These are phyloP conservation scores for Pleurotus giganteus DNA, from an alignment of 768 basidiomycete species.

Conservation along the genomic window DNA sequence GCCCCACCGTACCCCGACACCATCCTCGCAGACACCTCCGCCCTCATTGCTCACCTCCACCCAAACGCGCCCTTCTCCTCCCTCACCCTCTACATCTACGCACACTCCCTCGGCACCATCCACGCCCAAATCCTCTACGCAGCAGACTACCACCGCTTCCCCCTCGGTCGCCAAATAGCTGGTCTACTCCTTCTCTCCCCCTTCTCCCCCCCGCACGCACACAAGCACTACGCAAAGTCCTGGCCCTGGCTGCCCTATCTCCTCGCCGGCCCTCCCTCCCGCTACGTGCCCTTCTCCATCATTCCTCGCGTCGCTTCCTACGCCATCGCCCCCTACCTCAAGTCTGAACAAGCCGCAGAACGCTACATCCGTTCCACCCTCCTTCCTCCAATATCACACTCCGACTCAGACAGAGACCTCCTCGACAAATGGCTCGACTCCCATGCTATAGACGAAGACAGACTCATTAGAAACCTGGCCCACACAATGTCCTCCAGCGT, in stretches of 20 bases:
- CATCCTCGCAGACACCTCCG: constrained; percentile 41
- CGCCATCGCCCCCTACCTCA: constrained; percentile 31
- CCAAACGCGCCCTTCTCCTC: constrained; percentile 29
- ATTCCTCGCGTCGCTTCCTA: constrained; percentile 29
- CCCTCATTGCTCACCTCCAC: constrained; percentile 49
- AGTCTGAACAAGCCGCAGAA: constrained; percentile 38
- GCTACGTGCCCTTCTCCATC: constrained; percentile 39
- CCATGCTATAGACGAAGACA: constrained; percentile 37
- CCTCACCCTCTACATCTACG: constrained; percentile 48
- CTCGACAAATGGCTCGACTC: constrained; percentile 41
- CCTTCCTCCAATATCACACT: constrained; percentile 29
- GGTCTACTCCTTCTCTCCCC: constrained; percentile 48
- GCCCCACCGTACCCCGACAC: constrained; percentile 35
- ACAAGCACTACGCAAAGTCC: constrained; percentile 41
- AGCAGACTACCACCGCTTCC: constrained; percentile 48
- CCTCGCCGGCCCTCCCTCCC: constrained; percentile 41
- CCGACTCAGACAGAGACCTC: constrained; percentile 35
- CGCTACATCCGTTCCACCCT: constrained; percentile 33
- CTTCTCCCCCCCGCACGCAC: constrained; percentile 43
- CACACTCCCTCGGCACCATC: constrained; percentile 53
- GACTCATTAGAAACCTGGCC: constrained; percentile 40
- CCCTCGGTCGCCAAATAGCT: constrained; percentile 42
- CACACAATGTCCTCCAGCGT: constrained; percentile 45
- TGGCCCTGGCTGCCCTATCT: constrained; percentile 50
- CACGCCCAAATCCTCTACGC: constrained; percentile 58